phyloP scores from a whole-genome alignment of 1,139 yeast species.

The Pneumocystis murina region DNA sequence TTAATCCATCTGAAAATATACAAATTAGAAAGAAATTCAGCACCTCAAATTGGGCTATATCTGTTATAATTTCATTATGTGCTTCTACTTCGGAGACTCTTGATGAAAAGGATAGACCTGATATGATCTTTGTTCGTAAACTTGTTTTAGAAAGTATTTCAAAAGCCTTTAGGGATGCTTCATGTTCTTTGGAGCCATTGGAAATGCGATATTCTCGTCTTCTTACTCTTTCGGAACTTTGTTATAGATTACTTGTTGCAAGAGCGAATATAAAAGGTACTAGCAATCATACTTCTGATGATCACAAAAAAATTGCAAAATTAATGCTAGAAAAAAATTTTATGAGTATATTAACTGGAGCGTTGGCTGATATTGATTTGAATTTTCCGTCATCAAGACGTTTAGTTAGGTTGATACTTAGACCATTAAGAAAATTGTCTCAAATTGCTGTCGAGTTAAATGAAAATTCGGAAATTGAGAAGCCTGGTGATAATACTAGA shows the following conservation, averaged over 20 bases:
- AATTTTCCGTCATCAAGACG: constrained; percentile 53
- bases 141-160: constrained; percentile 58
- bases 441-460: constrained; percentile 26
- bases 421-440: constrained; percentile 49
- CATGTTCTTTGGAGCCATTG: constrained; percentile 24
- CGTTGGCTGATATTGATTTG: constrained; percentile 51
- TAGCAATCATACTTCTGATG: constrained; percentile 15
- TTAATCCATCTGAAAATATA: constrained; percentile 22
- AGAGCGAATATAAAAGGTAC: constrained; percentile 8
- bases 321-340: constrained; percentile 54
- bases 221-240: constrained; percentile 42
- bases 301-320: constrained; percentile 33
- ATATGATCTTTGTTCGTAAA: constrained; percentile 60
- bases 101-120: constrained; percentile 32
- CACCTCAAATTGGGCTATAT: constrained; percentile 20
- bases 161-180: constrained; percentile 42
- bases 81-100: constrained; percentile 41
- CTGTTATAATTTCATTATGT: constrained; percentile 28
- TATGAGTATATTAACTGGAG: constrained; percentile 40
- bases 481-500: constrained; percentile 28
- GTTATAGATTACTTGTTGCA: constrained; percentile 20
- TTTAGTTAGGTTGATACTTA: constrained; percentile 42
- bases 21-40: constrained; percentile 24
- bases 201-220: constrained; percentile 39
- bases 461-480: constrained; percentile 36